Base-by-base conservation (phyloP, 495 filamentous ascomycete species). In the Evansstolkia leycettana region DNA sequence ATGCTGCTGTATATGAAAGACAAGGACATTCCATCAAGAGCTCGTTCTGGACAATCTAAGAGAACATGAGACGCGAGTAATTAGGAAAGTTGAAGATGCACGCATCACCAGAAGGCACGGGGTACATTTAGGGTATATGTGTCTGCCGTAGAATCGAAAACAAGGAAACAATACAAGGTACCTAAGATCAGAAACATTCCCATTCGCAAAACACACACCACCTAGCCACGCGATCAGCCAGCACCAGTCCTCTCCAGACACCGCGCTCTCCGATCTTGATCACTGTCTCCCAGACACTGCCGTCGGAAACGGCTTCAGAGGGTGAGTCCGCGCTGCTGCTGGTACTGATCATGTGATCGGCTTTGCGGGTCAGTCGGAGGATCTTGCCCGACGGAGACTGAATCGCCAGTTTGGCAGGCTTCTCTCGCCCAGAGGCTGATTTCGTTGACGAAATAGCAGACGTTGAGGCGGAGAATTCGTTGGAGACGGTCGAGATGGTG, bases 121-220 rank as follows among this genome's bases (percentile, higher is more conserved):
- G n/a, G n/a, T n/a, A n/a, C n/a, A 26, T 18, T 14, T 17, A 43
- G 32, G 10, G 17, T 3, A 14, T 18, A 4, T 33, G 7, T 33
- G 3, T 19, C 14, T 23, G 15, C 18, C 17, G 8, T 16, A 42
- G 26, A 29, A 25, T 34, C 11, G 12, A 29, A 42, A 32, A 46
- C 18, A 12, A 34, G 38, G 30, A 34, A 5, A 29, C 41, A 42
- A 28, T 16, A 12, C 28, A 17, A 17, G 33, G 36, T 17, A 32
- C 35, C 37, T 33, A 11, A 29, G 30, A 24, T 62, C 47, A 80
- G 34, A 69, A 58, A 56, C 75, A 76, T 41, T 84, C 75, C 90
- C 90, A 99, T 64, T 99, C 90, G 17, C 81, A 89, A 65, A 94
- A 99, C 15, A 99, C 90, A 60, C 92, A 96, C 90, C 90, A 99